These are phyloP conservation scores for Platanthera zijinensis DNA, from an alignment of 106 monocot genomes.

Conservation along the genomic window DNA sequence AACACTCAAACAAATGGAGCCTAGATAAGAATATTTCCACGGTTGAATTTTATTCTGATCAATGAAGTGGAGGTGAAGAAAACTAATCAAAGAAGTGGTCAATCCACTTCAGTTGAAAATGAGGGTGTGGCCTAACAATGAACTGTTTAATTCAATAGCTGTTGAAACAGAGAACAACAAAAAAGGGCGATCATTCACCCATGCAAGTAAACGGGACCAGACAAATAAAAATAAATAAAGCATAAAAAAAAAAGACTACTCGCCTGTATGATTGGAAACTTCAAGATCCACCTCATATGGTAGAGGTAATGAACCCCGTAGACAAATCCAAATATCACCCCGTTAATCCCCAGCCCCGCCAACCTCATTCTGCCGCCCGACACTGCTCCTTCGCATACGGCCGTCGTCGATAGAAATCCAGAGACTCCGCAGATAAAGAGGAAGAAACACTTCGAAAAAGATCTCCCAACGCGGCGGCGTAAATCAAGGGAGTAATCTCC, in stretches of 20 bases:
- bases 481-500: conserved; percentile 10
- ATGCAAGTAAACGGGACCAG: background rate
- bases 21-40: no score
- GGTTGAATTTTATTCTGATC: no score
- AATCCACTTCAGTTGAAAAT: background rate
- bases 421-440: conserved; percentile 24
- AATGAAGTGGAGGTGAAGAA: background rate
- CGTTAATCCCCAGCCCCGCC: conserved; percentile 40
- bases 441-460: conserved; percentile 23
- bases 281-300: conserved; percentile 57
- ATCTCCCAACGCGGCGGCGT: conserved; percentile 17
- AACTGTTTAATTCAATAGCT: background rate
- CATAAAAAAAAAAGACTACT: background rate
- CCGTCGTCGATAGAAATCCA: conserved; percentile 35
- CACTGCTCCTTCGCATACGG: conserved; percentile 34
- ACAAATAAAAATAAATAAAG: background rate
- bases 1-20: no score
- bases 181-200: background rate
- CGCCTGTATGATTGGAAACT: conserved; percentile 83
- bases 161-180: background rate
- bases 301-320: conserved; percentile 49
- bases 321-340: conserved; percentile 55
- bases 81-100: no score
- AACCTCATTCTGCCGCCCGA: conserved; percentile 12
- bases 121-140: background rate